Percentiles rank a stretch among this genome's conserved stretches.
Conservation (phyloP, 169 alveolate genomes). For the Haemoproteus tartakovskyi region DNA sequence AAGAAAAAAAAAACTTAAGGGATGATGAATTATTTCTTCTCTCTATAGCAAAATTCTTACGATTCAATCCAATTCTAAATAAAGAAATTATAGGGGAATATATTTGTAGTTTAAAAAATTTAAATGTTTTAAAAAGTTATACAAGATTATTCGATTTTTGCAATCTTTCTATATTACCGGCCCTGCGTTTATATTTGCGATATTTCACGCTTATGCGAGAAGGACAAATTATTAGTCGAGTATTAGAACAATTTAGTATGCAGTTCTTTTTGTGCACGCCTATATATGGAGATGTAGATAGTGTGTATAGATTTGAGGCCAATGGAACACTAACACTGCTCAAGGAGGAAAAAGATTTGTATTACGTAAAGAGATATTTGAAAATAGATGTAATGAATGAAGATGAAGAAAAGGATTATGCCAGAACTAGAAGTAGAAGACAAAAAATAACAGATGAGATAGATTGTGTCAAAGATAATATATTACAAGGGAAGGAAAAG, state of each 20-base stretch:
- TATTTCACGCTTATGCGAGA: conserved; percentile 90
- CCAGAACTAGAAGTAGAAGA: background rate
- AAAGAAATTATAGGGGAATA: conserved; percentile 79
- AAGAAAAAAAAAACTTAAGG: background rate
- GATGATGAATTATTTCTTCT: conserved; percentile 43
- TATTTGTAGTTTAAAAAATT: conserved; percentile 74
- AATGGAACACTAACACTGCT: conserved; percentile 20
- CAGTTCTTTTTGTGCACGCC: conserved; percentile 56
- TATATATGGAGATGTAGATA: conserved; percentile 43
- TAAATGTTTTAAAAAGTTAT: conserved; percentile 77
- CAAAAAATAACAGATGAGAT: background rate
- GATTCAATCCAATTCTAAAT: conserved; percentile 71
- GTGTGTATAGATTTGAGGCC: conserved; percentile 4
- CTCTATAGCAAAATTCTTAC: conserved; percentile 72
- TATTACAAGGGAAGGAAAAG: background rate
- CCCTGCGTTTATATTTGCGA: conserved; percentile 80
- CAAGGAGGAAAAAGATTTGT: conserved; percentile 41
- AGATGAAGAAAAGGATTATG: background rate
- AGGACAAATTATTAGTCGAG: conserved; percentile 89
- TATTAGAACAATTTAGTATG: conserved; percentile 77
- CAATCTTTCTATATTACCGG: conserved; percentile 82
- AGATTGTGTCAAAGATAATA: too few relatives aligned
- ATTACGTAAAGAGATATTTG: conserved; percentile 68
- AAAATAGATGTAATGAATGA: conserved; percentile 67
- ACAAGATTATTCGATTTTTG: conserved; percentile 78